Evolutionary conservation across 805 yeast species (phyloP), one percentile per base, ranked within the genome.

Genomic region (Schwanniomyces polymorphus): DNA sequence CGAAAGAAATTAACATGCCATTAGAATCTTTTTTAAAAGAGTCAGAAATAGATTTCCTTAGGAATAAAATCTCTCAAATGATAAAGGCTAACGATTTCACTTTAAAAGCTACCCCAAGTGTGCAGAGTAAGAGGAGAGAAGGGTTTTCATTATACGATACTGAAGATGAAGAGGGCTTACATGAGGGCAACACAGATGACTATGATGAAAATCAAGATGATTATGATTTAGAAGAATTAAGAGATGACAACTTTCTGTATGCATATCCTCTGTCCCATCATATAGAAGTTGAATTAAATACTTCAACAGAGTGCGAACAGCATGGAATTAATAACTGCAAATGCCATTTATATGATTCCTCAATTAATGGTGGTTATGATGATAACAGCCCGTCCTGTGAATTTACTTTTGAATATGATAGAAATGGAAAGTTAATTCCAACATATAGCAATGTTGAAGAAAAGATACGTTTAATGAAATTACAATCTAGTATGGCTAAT

Each of bases 381-480:
- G 63, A 63, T 3, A 63, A 66, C 28, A 76, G 72, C 12, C 75
- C 75, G 2, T 67, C 74, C 16, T 73, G 76, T 52, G 76, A 73
- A 49, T 71, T 73, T 47, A 73, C 77, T 7, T 73, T 73, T 51
- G 78, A 73, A 49, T 73, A 73, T 51, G 75, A 72, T 49, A 60
- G 59, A 33, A 65, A 64, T 21, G 78, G 77, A 3, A 69, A 68
- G 49, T 50, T 73, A 33, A 62, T 71, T 7, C 76, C 76, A n/a
- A 65, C 74, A 1, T 65, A 67, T 41, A 68, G 58, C 51, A 61
- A 68, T 41, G 64, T 70, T n/a, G 74, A 69, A 50, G 72, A 68
- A 38, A 68, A 70, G 49, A 56, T 70, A 42, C 63, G 69, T 35
- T 57, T 62, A 47, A 61, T 68, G 68, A 58, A 55, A 35, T 51